Percentiles rank a stretch among this genome's conserved stretches.
Conservation (phyloP, 2,329 filamentous ascomycete species). For the Neonectria hederae region DNA sequence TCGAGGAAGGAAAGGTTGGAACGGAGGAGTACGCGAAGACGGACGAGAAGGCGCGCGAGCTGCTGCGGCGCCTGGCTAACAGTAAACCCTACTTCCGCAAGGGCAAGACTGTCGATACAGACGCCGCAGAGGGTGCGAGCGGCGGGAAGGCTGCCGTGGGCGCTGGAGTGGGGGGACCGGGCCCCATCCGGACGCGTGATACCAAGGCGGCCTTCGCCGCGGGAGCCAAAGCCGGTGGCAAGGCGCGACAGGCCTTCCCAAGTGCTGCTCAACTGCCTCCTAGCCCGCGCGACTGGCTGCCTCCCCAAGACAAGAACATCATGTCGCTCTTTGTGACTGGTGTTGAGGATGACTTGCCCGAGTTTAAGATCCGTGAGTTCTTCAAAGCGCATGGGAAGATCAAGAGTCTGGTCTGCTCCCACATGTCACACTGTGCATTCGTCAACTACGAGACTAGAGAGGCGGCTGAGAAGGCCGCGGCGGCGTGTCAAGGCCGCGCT, state of each 20-base stretch:
- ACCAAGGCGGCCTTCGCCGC: slow-evolving; percentile 61
- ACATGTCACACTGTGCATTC: slow-evolving; percentile 97
- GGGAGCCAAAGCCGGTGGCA: slow-evolving; percentile 59
- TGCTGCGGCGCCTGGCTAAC: slow-evolving; percentile 83
- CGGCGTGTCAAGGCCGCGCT: slow-evolving; percentile 85
- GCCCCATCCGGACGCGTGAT: slow-evolving; percentile 82
- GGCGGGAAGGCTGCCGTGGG: slow-evolving; percentile 61
- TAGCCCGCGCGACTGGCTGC: slow-evolving; percentile 83
- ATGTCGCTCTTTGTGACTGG: slow-evolving; percentile 95
- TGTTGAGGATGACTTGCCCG: slow-evolving; percentile 93
- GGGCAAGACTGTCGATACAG: slow-evolving; percentile 75
- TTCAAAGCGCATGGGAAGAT: slow-evolving; percentile 91
- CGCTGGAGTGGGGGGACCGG: slow-evolving; percentile 70
- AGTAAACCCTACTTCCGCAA: slow-evolving; percentile 97
- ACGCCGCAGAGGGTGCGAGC: slow-evolving; percentile 48
- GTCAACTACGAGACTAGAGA: slow-evolving; percentile 90
- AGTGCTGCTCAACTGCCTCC: slow-evolving; percentile 79
- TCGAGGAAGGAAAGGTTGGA: slow-evolving; percentile 88
- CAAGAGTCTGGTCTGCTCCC: slow-evolving; percentile 92
- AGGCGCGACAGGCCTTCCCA: slow-evolving; percentile 69
- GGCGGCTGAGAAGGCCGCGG: slow-evolving; percentile 85
- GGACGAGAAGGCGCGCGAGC: slow-evolving; percentile 93
- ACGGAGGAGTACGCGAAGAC: slow-evolving; percentile 95
- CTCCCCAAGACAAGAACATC: slow-evolving; percentile 84
- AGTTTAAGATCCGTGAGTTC: slow-evolving; percentile 89